Evolutionary conservation across 352 stramenopile genomes (phyloP).

Genomic region (Globisporangium acanthophoron): DNA sequence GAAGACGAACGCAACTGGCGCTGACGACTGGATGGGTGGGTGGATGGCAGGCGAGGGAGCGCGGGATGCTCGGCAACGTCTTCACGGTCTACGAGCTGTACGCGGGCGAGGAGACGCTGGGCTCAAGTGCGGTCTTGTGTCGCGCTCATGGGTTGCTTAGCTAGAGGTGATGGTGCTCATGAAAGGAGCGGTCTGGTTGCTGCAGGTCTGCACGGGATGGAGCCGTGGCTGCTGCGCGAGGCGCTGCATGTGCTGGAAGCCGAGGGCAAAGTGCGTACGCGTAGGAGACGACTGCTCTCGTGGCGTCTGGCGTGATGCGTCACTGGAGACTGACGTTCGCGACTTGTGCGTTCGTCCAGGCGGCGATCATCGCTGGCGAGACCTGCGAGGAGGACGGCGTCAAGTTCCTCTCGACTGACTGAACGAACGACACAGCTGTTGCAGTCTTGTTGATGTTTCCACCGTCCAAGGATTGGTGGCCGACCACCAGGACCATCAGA

Average conservation of each 20-base stretch:
- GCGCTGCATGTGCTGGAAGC: constrained; percentile 66
- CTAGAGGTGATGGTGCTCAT: not conserved
- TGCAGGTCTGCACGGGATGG: constrained; percentile 73
- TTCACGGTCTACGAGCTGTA: constrained; percentile 86
- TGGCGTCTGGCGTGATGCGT: no score
- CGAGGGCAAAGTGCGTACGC: constrained; percentile 53
- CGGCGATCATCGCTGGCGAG: constrained; percentile 70
- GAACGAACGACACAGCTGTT: constrained; percentile 1
- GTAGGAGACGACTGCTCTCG: no score
- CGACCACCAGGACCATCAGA: no score
- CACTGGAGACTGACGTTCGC: no score
- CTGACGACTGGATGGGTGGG: not conserved
- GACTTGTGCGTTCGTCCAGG: constrained; percentile 17
- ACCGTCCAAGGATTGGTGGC: no score
- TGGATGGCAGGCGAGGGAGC: constrained; percentile 41
- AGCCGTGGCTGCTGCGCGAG: constrained; percentile 78
- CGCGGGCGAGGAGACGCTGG: constrained; percentile 73
- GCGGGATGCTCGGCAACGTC: constrained; percentile 76
- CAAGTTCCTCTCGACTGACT: constrained; percentile 77
- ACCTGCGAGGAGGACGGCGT: constrained; percentile 83
- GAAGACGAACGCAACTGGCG: not conserved
- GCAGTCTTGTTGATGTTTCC: no score
- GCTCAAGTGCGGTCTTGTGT: constrained; percentile 39
- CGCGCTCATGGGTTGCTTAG: not conserved
- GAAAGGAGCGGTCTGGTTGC: no score